A percentile compares a stretch with the other conserved stretches of the same genome.
phyloP scores from a whole-genome alignment of 2,329 filamentous ascomycete genomes.

The Monilinia laxa region DNA sequence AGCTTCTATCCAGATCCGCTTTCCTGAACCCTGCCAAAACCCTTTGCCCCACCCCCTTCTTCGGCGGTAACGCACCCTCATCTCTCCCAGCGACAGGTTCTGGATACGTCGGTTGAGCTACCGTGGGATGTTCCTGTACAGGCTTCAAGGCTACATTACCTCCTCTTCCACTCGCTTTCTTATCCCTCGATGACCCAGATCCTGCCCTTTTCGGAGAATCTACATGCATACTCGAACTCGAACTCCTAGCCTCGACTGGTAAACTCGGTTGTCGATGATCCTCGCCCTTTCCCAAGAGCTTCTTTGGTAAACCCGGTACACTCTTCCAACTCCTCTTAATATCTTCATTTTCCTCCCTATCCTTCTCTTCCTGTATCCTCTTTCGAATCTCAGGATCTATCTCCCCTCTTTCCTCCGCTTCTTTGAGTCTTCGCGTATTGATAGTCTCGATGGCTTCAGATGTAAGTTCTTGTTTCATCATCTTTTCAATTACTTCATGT shows the following conservation, averaged over 20 bases:
- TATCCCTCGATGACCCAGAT: conserved; percentile 21
- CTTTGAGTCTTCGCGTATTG: conserved; percentile 91
- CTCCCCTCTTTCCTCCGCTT: conserved; percentile 50
- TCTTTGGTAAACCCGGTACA: conserved; percentile 33
- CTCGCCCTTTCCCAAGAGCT: conserved; percentile 34
- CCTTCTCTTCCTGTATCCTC: conserved; percentile 52
- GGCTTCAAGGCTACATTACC: conserved; percentile 21
- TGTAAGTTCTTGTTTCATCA: conserved; percentile 75
- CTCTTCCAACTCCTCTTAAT: conserved; percentile 35
- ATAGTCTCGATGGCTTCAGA: conserved; percentile 62
- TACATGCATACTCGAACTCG: conserved; percentile 16
- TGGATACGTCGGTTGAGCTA: conserved; percentile 22
- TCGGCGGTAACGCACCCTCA: conserved; percentile 17
- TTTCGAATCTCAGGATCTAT: conserved; percentile 38
- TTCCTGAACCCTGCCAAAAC: conserved; percentile 31
- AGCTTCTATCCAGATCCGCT: conserved; percentile 37
- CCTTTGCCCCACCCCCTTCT: conserved; percentile 29
- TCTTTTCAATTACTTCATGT: conserved; percentile 76
- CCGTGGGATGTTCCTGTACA: conserved; percentile 27
- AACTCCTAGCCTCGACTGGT: conserved; percentile 28
- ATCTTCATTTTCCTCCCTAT: conserved; percentile 42
- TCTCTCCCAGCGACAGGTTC: conserved; percentile 18
- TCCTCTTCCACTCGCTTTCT: conserved; percentile 18
- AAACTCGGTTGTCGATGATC: conserved; percentile 35
- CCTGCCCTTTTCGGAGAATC: conserved; percentile 19